Evolutionary conservation across 169 alveolate genomes (phyloP).

Genomic region (Plasmodium fragile): DNA sequence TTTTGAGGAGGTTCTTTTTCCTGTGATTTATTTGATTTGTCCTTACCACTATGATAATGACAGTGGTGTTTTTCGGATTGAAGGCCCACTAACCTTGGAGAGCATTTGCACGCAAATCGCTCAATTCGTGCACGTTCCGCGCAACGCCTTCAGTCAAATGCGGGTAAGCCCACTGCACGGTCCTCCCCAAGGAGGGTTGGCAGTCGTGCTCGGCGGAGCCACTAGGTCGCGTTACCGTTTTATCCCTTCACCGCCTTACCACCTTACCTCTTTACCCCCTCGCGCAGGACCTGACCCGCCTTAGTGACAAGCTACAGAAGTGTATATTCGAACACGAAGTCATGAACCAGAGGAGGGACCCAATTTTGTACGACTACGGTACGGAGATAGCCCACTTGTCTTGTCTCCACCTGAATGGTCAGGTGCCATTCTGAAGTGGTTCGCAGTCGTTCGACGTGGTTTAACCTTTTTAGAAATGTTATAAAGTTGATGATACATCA

Average conservation of each 20-base stretch:
- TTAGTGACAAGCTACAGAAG: slow-evolving; percentile 5
- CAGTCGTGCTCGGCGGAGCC: neutral
- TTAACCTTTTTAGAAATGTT: neutral
- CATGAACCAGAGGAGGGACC: slow-evolving; percentile 30
- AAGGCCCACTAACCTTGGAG: slow-evolving; percentile 29
- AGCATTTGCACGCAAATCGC: slow-evolving; percentile 14
- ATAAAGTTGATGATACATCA: neutral
- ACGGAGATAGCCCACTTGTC: slow-evolving; percentile 56
- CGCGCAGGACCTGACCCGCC: slow-evolving; percentile 13
- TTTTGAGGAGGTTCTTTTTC: slow-evolving; percentile 29
- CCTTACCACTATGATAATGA: slow-evolving; percentile 74
- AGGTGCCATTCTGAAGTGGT: slow-evolving; percentile 3
- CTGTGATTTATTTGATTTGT: slow-evolving; percentile 32
- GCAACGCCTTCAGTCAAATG: neutral
- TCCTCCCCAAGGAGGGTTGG: too few relatives aligned
- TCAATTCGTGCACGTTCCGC: slow-evolving; percentile 51
- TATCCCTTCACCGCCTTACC: neutral
- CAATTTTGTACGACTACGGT: slow-evolving; percentile 49
- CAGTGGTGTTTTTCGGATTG: slow-evolving; percentile 55
- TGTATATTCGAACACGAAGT: slow-evolving; percentile 63
- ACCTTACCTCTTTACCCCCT: neutral
- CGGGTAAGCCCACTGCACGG: neutral
- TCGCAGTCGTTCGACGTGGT: neutral
- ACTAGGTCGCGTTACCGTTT: neutral
- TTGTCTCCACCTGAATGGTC: slow-evolving; percentile 20